These are phyloP conservation scores for Amphibolis antarctica DNA, from an alignment of 106 monocot species.

Conservation along the genomic window DNA sequence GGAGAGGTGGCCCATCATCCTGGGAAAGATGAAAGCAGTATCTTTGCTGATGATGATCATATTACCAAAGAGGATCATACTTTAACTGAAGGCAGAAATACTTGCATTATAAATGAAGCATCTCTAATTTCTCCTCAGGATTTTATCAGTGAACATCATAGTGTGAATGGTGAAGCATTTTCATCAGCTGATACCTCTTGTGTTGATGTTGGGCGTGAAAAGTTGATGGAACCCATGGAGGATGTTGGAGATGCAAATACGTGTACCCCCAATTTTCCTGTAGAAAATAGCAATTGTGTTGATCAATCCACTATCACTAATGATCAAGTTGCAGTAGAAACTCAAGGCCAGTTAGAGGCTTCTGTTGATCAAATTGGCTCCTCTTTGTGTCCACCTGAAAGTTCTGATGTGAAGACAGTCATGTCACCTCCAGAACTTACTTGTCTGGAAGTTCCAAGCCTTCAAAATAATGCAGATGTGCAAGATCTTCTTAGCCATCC, in stretches of 20 bases:
- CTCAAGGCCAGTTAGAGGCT: conserved; percentile 8
- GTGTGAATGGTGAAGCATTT: conserved; percentile 2
- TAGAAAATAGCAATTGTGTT: conserved; percentile 7
- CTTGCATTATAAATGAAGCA: background rate
- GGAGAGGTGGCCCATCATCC: background rate
- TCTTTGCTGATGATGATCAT: background rate
- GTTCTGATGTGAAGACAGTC: conserved; percentile 20
- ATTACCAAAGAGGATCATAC: background rate
- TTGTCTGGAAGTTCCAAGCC: conserved; percentile 9
- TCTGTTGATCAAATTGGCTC: conserved; percentile 1
- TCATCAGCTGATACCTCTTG: conserved; percentile 8
- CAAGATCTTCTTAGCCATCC: conserved; percentile 28
- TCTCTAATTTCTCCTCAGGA: conserved; percentile 7
- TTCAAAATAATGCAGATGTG: conserved; percentile 25
- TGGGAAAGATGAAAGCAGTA: background rate
- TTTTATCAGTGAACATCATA: conserved; percentile 10
- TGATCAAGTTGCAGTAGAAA: conserved; percentile 12
- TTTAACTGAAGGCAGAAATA: background rate
- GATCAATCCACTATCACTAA: background rate
- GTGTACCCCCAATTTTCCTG: conserved; percentile 7
- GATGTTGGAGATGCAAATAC: conserved; percentile 1
- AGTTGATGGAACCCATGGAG: conserved; percentile 7
- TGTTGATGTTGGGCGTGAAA: conserved; percentile 16
- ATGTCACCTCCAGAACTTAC: conserved; percentile 44
- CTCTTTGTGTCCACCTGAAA: conserved; percentile 1